phyloP scores from a whole-genome alignment of 2,329 filamentous ascomycete genomes.

The Zarea fungicola region DNA sequence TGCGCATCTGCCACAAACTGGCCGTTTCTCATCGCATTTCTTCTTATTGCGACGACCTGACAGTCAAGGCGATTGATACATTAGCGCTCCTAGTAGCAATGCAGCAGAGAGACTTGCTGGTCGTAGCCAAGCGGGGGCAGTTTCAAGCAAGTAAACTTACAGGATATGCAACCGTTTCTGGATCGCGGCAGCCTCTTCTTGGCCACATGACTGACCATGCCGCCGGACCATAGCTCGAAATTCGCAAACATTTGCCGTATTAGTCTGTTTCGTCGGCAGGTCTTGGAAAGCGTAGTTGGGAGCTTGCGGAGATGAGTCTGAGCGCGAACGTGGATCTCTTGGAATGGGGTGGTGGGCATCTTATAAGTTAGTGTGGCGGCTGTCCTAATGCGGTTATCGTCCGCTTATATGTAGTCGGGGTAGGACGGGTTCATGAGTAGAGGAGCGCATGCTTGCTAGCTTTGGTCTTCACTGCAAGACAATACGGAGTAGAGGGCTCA shows the following conservation, averaged over 20 bases:
- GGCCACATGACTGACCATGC: not conserved
- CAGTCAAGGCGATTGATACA: not conserved
- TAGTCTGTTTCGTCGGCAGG: no score
- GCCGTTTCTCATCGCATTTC: not conserved
- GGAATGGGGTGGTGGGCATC: no score
- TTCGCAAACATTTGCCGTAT: constrained; percentile 7
- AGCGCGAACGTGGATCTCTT: no score
- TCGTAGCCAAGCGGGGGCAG: not conserved
- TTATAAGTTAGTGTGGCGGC: not conserved
- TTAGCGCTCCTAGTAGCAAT: not conserved
- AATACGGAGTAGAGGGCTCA: no score
- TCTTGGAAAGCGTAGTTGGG: no score
- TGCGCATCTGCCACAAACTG: not conserved
- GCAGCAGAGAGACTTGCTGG: not conserved
- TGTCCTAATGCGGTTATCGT: not conserved
- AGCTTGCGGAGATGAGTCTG: no score
- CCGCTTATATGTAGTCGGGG: not conserved
- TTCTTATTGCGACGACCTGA: not conserved
- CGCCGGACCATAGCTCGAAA: constrained; percentile 2
- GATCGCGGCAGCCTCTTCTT: not conserved
- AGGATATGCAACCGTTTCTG: not conserved
- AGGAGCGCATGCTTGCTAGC: no score
- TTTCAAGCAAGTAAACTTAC: not conserved
- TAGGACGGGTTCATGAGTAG: no score
- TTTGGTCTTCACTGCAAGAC: no score